These are phyloP conservation scores for Hypholoma sublateritium DNA, from an alignment of 768 basidiomycete species.

Conservation along the genomic window DNA sequence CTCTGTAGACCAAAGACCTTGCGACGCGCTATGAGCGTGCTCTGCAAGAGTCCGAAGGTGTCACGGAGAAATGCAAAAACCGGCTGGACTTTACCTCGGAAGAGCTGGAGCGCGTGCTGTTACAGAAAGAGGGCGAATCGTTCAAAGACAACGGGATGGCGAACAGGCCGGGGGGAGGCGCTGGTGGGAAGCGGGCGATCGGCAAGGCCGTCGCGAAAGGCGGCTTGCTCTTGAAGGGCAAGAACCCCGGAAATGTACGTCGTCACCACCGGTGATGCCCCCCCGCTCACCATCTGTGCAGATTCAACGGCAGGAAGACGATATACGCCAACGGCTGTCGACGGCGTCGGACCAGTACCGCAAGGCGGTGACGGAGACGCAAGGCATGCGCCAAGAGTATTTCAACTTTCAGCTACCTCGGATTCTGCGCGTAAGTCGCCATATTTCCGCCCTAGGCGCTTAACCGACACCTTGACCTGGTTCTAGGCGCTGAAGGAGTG, in stretches of 20 bases:
- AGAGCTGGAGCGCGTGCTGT: slow-evolving; percentile 87
- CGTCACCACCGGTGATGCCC: not conserved
- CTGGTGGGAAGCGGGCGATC: slow-evolving; percentile 76
- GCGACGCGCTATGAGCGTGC: slow-evolving; percentile 85
- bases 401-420: slow-evolving; percentile 97
- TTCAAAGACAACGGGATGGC: slow-evolving; percentile 79
- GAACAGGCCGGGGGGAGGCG: slow-evolving; percentile 50
- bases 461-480: slow-evolving; percentile 2
- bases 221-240: slow-evolving; percentile 85
- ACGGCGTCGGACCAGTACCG: slow-evolving; percentile 84
- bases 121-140: slow-evolving; percentile 95
- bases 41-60: slow-evolving; percentile 81
- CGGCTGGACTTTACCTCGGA: slow-evolving; percentile 89
- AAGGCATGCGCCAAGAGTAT: slow-evolving; percentile 92
- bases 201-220: slow-evolving; percentile 93
- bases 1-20: slow-evolving; percentile 81
- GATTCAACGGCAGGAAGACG: slow-evolving; percentile 94
- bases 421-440: slow-evolving; percentile 74
- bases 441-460: not conserved
- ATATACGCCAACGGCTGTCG: slow-evolving; percentile 84
- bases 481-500: slow-evolving; percentile 87
- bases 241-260: slow-evolving; percentile 83
- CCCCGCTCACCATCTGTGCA: slow-evolving; percentile 27
- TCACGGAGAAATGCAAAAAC: slow-evolving; percentile 86
- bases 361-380: slow-evolving; percentile 88